Conservation (phyloP, 352 stramenopile species). For the Phytopythium helicoides region DNA sequence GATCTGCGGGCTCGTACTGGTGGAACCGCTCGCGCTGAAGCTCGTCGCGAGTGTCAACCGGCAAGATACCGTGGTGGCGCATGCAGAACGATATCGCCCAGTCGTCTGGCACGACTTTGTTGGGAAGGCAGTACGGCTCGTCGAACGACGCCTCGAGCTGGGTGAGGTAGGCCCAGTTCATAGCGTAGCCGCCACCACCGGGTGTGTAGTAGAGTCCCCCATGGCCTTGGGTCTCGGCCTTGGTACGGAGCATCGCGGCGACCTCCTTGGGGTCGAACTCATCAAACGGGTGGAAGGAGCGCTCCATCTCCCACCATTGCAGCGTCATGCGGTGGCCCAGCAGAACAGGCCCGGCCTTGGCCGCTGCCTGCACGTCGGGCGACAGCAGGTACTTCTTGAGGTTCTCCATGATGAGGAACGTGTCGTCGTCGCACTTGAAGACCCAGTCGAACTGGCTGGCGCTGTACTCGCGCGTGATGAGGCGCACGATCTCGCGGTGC, state of each 20-base stretch:
- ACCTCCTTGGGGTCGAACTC: conserved; percentile 63
- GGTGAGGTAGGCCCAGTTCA: conserved; percentile 83
- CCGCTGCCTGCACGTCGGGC: conserved; percentile 33
- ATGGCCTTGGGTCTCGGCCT: conserved; percentile 36
- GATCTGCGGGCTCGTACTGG: conserved; percentile 73
- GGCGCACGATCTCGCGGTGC: conserved; percentile 75
- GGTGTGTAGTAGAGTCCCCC: conserved; percentile 83
- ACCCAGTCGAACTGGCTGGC: conserved; percentile 80
- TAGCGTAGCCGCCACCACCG: conserved; percentile 74
- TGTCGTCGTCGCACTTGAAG: conserved; percentile 89
- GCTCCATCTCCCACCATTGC: conserved; percentile 84
- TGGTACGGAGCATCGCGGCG: conserved; percentile 43
- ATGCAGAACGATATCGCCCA: conserved; percentile 89
- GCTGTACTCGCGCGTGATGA: conserved; percentile 61
- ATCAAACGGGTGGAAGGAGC: conserved; percentile 62
- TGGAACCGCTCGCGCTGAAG: conserved; percentile 78
- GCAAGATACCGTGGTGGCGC: conserved; percentile 61
- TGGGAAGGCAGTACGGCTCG: conserved; percentile 67
- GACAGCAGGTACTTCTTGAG: conserved; percentile 70
- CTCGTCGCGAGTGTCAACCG: conserved; percentile 69
- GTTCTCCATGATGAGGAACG: conserved; percentile 85
- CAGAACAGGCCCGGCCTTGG: conserved; percentile 38
- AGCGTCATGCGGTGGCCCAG: conserved; percentile 85
- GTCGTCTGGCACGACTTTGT: conserved; percentile 74
- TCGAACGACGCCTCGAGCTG: conserved; percentile 68